Conservation (phyloP, 345 rosid genomes). For the Eucalyptus cloeziana region DNA sequence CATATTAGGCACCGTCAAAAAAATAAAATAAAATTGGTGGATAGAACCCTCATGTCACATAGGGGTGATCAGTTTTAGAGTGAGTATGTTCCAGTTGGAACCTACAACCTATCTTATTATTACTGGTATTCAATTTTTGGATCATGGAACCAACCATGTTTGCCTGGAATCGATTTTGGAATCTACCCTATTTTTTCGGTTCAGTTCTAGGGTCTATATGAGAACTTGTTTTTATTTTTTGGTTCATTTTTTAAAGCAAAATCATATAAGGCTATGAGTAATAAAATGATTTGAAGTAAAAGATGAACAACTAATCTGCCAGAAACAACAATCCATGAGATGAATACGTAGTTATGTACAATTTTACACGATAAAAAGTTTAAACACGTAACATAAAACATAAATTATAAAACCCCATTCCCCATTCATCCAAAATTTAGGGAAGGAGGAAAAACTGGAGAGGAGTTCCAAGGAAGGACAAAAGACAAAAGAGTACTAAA, state of each 20-base stretch:
- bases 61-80: neutral
- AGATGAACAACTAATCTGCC: neutral
- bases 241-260: too few species aligned
- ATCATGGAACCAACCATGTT: fast-evolving
- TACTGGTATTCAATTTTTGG: fast-evolving
- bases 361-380: fast-evolving
- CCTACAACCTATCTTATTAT: neutral
- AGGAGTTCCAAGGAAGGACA: neutral
- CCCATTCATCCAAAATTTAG: neutral
- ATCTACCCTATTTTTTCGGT: neutral
- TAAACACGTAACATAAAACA: neutral
- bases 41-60: too few species aligned
- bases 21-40: neutral
- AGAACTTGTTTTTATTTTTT: neutral
- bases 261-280: too few species aligned
- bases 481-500: fast-evolving
- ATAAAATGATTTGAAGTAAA: neutral
- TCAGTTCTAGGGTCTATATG: fast-evolving
- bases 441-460: neutral
- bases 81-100: fast-evolving
- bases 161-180: neutral
- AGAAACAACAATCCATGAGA: neutral
- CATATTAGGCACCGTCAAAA: neutral
- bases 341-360: too few species aligned
- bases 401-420: too few species aligned